A percentile compares a stretch with the other conserved stretches of the same genome.
Evolutionary conservation across 1,284 basidiomycete genomes (phyloP).

Genomic region (Gomphus bonarii): DNA sequence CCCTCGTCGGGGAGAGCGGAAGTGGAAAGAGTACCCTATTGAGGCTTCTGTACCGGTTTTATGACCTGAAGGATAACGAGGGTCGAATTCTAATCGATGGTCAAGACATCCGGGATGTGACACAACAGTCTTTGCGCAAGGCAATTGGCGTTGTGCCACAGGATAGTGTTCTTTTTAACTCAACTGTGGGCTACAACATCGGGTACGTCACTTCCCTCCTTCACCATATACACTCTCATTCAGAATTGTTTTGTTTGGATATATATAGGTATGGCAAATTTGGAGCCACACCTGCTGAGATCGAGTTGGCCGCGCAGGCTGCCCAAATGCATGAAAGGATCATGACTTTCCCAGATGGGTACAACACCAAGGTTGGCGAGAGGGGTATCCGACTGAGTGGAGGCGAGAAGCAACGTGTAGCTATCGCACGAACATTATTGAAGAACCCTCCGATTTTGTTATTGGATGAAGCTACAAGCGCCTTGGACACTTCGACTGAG

Average conservation of each 20-base stretch:
- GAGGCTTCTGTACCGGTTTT: slow-evolving; percentile 81
- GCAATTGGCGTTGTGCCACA: slow-evolving; percentile 81
- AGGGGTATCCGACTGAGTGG: slow-evolving; percentile 71
- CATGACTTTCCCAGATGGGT: slow-evolving; percentile 70
- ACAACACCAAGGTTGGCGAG: slow-evolving; percentile 73
- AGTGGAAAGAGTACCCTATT: slow-evolving; percentile 77
- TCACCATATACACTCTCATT: slow-evolving; percentile 2
- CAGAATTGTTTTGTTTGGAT: background rate
- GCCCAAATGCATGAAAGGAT: slow-evolving; percentile 80
- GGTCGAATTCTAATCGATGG: slow-evolving; percentile 74
- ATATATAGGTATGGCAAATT: slow-evolving; percentile 62
- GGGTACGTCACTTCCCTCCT: slow-evolving; percentile 29
- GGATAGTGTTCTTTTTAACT: slow-evolving; percentile 77
- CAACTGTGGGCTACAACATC: slow-evolving; percentile 69
- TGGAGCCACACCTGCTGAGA: slow-evolving; percentile 54
- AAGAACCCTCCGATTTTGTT: slow-evolving; percentile 81
- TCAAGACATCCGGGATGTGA: slow-evolving; percentile 77
- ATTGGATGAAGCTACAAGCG: slow-evolving; percentile 76
- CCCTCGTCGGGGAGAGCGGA: slow-evolving; percentile 74
- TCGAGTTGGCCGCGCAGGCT: slow-evolving; percentile 61
- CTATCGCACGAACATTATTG: slow-evolving; percentile 77
- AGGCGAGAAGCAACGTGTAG: slow-evolving; percentile 80
- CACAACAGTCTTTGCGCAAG: slow-evolving; percentile 67
- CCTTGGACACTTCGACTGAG: slow-evolving; percentile 76
- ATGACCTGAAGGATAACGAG: slow-evolving; percentile 69